These are phyloP conservation scores for Phytophthora boehmeriae DNA, from an alignment of 352 stramenopile species.

Conservation along the genomic window DNA sequence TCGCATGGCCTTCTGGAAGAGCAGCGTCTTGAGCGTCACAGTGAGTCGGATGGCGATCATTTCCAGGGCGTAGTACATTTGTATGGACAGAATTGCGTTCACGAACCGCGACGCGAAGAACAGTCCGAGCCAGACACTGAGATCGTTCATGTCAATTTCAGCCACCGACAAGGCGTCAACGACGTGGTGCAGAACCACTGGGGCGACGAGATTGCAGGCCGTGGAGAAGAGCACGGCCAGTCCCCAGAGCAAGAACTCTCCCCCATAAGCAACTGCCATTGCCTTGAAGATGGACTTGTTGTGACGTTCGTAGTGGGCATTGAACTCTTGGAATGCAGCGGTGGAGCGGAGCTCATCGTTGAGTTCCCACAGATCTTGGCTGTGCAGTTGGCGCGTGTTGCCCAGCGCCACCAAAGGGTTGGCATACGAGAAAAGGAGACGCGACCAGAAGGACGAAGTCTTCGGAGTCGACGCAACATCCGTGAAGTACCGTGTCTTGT, in stretches of 20 bases:
- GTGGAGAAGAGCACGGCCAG: conserved; percentile 35
- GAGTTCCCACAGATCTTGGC: conserved; percentile 49
- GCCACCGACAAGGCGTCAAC: conserved; percentile 28
- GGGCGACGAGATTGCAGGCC: conserved; percentile 42
- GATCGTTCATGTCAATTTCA: conserved; percentile 16
- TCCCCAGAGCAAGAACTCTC: conserved; percentile 31
- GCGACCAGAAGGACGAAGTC: conserved; percentile 23
- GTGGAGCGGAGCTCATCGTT: conserved; percentile 16
- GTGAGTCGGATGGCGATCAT: conserved; percentile 39
- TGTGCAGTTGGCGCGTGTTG: conserved; percentile 49
- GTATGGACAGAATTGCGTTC: conserved; percentile 29
- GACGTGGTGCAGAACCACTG: conserved; percentile 48
- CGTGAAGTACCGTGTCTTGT: conserved; percentile 1
- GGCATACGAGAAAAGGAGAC: conserved; percentile 52
- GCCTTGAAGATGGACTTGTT: conserved; percentile 29
- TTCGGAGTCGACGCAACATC: not conserved
- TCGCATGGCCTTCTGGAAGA: conserved; percentile 53
- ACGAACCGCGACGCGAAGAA: conserved; percentile 50
- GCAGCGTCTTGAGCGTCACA: conserved; percentile 41
- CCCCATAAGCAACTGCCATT: conserved; percentile 34
- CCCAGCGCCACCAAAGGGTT: conserved; percentile 43
- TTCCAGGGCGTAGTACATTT: conserved; percentile 39
- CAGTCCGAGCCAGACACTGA: conserved; percentile 31
- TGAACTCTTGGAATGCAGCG: conserved; percentile 32
- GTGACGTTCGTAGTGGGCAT: conserved; percentile 6